Percentiles rank a stretch among this genome's conserved stretches.
These are phyloP conservation scores for Rhynchosporium graminicola DNA, from an alignment of 2,329 filamentous ascomycete genomes.

Conservation along the genomic window DNA sequence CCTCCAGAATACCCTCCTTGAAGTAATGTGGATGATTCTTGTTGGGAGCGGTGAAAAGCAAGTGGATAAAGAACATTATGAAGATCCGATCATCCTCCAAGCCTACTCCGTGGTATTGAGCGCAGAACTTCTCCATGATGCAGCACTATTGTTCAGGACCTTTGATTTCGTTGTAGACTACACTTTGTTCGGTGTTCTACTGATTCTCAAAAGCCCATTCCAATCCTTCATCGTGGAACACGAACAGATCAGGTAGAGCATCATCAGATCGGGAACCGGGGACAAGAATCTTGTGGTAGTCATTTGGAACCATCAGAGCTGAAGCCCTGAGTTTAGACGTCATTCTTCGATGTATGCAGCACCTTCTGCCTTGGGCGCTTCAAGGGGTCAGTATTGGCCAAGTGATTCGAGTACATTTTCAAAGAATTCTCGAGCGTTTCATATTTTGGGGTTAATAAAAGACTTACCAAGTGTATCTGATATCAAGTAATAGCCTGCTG, in stretches of 20 bases:
- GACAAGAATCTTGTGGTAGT: not conserved
- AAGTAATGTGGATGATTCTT: not conserved
- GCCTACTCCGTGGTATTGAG: not conserved
- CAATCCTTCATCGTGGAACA: not conserved
- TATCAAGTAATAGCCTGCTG: not conserved
- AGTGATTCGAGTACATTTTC: not conserved
- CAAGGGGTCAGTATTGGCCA: not conserved
- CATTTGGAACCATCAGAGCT: not conserved
- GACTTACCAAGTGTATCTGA: not conserved
- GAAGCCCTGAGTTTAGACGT: not conserved
- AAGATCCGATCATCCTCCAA: not conserved
- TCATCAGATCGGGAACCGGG: not conserved
- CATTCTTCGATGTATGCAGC: not conserved
- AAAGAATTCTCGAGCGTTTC: not conserved
- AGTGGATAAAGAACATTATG: slow-evolving; percentile 2
- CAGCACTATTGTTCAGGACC: not conserved
- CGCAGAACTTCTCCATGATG: slow-evolving; percentile 1
- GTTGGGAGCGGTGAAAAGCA: not conserved
- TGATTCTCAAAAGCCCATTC: not conserved
- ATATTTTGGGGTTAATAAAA: not conserved
- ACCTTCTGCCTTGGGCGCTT: not conserved
- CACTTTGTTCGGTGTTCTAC: not conserved
- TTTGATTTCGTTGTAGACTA: not conserved
- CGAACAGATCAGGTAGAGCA: not conserved
- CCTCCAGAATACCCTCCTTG: not conserved